phyloP scores from a whole-genome alignment of 2,329 filamentous ascomycete genomes.

The Knoxdaviesia proteae region DNA sequence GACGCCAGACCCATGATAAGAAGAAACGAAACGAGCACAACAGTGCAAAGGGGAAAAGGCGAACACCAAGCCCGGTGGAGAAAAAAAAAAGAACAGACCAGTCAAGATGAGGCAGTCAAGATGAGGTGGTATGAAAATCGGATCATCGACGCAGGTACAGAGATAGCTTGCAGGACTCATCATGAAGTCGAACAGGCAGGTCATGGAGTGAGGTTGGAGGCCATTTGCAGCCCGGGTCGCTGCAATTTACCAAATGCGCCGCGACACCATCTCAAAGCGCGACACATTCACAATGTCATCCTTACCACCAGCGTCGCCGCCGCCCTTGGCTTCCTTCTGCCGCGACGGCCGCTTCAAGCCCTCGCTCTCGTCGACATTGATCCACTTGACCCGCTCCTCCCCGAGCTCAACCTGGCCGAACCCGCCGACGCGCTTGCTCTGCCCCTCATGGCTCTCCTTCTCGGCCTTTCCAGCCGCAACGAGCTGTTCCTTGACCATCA shows the following conservation, averaged over 20 bases:
- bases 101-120: too few relatives aligned
- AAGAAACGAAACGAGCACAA: too few relatives aligned
- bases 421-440: slow-evolving; percentile 56
- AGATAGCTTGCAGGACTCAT: too few relatives aligned
- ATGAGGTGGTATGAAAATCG: too few relatives aligned
- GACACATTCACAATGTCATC: slow-evolving; percentile 40
- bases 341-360: slow-evolving; percentile 29
- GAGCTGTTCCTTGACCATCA: slow-evolving; percentile 49
- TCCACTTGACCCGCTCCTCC: slow-evolving; percentile 67
- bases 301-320: slow-evolving; percentile 13
- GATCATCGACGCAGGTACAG: too few relatives aligned
- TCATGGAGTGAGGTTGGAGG: too few relatives aligned
- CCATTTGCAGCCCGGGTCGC: too few relatives aligned
- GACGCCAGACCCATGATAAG: too few relatives aligned
- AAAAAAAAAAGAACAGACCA: too few relatives aligned
- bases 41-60: too few relatives aligned
- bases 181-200: too few relatives aligned
- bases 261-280: slow-evolving; percentile 89
- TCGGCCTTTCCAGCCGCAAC: slow-evolving; percentile 24
- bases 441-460: slow-evolving; percentile 39
- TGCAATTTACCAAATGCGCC: slow-evolving; percentile 70
- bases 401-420: slow-evolving; percentile 75
- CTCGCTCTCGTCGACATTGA: slow-evolving; percentile 70
- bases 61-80: too few relatives aligned
- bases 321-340: slow-evolving; percentile 27